phyloP scores from a whole-genome alignment of 2,329 filamentous ascomycete genomes.

The Ophiosphaerella narmari region DNA sequence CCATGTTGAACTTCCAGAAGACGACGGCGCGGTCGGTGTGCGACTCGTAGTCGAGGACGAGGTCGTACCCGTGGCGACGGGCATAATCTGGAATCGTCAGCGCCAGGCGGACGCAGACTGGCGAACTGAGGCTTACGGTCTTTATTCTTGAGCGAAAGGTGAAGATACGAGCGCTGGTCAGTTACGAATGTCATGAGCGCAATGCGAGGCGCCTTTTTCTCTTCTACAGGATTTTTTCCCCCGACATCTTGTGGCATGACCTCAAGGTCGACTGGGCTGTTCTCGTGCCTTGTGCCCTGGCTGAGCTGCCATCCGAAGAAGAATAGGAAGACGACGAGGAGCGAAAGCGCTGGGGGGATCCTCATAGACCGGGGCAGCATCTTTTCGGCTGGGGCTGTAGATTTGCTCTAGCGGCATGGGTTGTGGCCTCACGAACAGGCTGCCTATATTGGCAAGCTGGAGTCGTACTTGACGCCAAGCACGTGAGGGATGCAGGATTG shows the following conservation, averaged over 20 bases:
- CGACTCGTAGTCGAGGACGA: slow-evolving; percentile 48
- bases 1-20: slow-evolving; percentile 48
- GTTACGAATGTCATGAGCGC: slow-evolving; percentile 46
- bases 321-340: slow-evolving; percentile 34
- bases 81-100: slow-evolving; percentile 39
- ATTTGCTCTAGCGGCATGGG: background rate
- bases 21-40: slow-evolving; percentile 35
- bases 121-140: slow-evolving; percentile 30
- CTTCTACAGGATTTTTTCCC: slow-evolving; percentile 8
- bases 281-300: slow-evolving; percentile 23
- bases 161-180: slow-evolving; percentile 42
- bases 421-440: slow-evolving; percentile 4
- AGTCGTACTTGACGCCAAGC: slow-evolving; percentile 21
- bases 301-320: slow-evolving; percentile 40
- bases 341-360: slow-evolving; percentile 25
- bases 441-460: slow-evolving; percentile 12
- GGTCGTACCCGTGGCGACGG: slow-evolving; percentile 47
- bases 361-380: slow-evolving; percentile 37
- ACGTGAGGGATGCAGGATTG: slow-evolving; percentile 22
- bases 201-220: slow-evolving; percentile 29
- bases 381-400: slow-evolving; percentile 2
- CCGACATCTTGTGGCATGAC: slow-evolving; percentile 5
- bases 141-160: slow-evolving; percentile 46
- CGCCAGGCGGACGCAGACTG: background rate
- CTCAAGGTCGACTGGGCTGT: slow-evolving; percentile 1